Conservation (phyloP, 352 stramenopile genomes). For the Phytophthora quininea region DNA sequence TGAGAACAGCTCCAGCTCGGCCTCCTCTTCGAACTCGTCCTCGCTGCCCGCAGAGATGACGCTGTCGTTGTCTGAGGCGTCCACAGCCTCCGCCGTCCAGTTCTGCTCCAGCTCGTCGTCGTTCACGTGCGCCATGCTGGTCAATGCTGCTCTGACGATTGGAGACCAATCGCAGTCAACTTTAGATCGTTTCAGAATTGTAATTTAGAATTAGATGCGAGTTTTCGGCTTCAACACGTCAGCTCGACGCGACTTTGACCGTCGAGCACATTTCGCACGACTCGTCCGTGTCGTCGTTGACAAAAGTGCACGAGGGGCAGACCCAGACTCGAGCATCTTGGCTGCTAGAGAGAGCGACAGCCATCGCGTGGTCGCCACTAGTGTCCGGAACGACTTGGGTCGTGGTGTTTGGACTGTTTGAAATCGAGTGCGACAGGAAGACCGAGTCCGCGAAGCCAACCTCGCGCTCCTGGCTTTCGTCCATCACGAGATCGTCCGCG, state of each 20-base stretch:
- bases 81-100: constrained; percentile 52
- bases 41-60: constrained; percentile 74
- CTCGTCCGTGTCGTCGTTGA: constrained; percentile 66
- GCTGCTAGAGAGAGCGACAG: constrained; percentile 18
- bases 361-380: constrained; percentile 21
- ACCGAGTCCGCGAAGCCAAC: constrained; percentile 79
- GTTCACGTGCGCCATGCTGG: constrained; percentile 31
- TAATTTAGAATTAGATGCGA: constrained; percentile 1
- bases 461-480: constrained; percentile 65
- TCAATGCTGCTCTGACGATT: background rate
- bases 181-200: background rate
- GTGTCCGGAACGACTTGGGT: constrained; percentile 11
- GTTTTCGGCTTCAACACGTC: background rate
- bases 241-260: constrained; percentile 20
- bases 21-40: constrained; percentile 84
- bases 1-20: constrained; percentile 54
- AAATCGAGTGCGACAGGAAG: constrained; percentile 46
- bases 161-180: background rate
- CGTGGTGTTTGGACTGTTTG: background rate
- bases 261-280: constrained; percentile 78
- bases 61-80: constrained; percentile 47
- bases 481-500: constrained; percentile 59
- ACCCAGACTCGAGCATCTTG: constrained; percentile 64
- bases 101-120: constrained; percentile 76
- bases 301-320: constrained; percentile 71